Conservation (phyloP, 805 yeast species). For the Kodamaea sagamina region DNA sequence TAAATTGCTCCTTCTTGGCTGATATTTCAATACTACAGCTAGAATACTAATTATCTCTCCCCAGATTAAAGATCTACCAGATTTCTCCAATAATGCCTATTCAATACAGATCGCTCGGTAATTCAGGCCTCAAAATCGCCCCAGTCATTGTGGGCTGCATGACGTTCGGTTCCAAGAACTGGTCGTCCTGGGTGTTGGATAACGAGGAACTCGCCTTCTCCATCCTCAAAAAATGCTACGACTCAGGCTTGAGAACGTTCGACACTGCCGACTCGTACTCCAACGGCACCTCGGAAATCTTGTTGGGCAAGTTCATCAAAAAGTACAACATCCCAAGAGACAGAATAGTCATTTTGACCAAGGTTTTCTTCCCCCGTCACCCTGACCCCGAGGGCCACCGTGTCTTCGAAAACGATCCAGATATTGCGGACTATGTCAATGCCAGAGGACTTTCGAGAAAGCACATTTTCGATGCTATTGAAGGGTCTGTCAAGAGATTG, state of each 20-base stretch:
- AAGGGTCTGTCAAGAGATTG: conserved; percentile 44
- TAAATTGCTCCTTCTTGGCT: too few species aligned
- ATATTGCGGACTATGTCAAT: conserved; percentile 23
- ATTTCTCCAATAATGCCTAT: conserved; percentile 9
- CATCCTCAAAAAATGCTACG: conserved; percentile 48
- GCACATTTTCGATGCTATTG: conserved; percentile 48
- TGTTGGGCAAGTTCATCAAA: conserved; percentile 56
- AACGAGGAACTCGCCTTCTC: conserved; percentile 47
- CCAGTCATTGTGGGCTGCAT: conserved; percentile 56
- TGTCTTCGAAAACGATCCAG: conserved; percentile 3
- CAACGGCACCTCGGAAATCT: conserved; percentile 48
- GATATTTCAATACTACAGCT: too few species aligned
- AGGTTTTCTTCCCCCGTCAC: conserved; percentile 26
- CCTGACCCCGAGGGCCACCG: conserved; percentile 10
- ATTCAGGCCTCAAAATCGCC: conserved; percentile 52
- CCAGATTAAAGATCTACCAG: too few species aligned
- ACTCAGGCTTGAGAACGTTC: conserved; percentile 46
- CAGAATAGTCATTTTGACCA: conserved; percentile 56
- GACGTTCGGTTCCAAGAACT: conserved; percentile 48
- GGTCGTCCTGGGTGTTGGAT: conserved; percentile 49
- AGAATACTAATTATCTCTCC: too few species aligned
- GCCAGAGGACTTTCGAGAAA: conserved; percentile 45
- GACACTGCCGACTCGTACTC: conserved; percentile 55
- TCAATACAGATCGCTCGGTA: conserved; percentile 30
- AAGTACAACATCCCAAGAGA: conserved; percentile 54